These are phyloP conservation scores for Pseudogymnoascus sp. DNA, from an alignment of 2,329 filamentous ascomycete species.

Conservation along the genomic window DNA sequence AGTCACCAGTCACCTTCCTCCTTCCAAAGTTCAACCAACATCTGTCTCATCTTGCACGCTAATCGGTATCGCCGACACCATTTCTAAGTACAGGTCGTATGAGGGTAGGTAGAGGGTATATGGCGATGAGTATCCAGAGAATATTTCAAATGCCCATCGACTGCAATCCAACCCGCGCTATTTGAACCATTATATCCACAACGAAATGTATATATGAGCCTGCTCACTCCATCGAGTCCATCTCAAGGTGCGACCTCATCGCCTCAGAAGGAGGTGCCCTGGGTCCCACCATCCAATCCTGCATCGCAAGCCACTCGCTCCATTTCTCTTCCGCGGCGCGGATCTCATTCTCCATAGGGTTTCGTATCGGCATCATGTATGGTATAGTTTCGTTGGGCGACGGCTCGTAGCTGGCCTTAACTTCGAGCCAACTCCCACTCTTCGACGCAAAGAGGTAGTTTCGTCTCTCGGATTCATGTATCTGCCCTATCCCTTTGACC, in stretches of 20 bases:
- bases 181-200: background rate
- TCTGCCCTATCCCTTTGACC: constrained; percentile 65
- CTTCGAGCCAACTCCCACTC: constrained; percentile 78
- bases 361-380: constrained; percentile 75
- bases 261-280: constrained; percentile 44
- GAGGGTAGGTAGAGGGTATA: background rate
- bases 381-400: constrained; percentile 74
- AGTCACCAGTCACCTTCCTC: background rate
- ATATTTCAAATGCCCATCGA: background rate
- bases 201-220: background rate
- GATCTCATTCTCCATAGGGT: constrained; percentile 71
- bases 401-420: constrained; percentile 89
- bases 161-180: background rate
- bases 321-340: constrained; percentile 73
- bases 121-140: background rate
- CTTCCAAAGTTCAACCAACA: background rate
- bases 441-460: constrained; percentile 97
- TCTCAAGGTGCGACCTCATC: background rate
- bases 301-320: constrained; percentile 95
- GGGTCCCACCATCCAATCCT: constrained; percentile 96
- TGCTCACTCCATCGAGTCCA: constrained; percentile 1
- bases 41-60: background rate
- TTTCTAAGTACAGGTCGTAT: background rate
- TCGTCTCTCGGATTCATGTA: constrained; percentile 81
- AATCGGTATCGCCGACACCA: background rate